Evolutionary conservation across 768 basidiomycete species (phyloP).

Genomic region (Tylopilus subfusipes): DNA sequence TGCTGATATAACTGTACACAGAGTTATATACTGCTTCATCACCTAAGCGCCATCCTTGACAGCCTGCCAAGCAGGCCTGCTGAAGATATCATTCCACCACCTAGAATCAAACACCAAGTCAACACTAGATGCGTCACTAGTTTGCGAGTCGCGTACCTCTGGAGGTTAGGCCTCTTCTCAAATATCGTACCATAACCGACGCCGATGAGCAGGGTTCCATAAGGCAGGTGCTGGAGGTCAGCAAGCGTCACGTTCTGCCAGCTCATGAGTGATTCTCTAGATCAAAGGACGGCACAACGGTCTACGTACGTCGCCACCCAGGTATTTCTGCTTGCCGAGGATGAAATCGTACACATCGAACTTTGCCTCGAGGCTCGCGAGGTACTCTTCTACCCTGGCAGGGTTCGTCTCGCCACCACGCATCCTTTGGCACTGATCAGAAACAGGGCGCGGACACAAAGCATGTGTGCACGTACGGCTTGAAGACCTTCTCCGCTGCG

Average conservation of each 20-base stretch:
- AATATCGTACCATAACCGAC: conserved; percentile 31
- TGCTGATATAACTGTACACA: not conserved
- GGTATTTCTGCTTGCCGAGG: conserved; percentile 50
- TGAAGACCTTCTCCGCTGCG: conserved; percentile 50
- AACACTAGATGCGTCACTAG: not conserved
- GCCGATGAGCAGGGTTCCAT: conserved; percentile 30
- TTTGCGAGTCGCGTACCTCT: conserved; percentile 33
- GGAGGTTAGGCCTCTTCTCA: conserved; percentile 39
- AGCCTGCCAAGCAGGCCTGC: conserved; percentile 44
- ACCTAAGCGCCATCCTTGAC: conserved; percentile 37
- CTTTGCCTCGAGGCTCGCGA: conserved; percentile 27
- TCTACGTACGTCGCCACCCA: conserved; percentile 51
- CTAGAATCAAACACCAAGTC: conserved; percentile 23
- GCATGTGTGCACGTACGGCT: conserved; percentile 35
- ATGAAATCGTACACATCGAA: conserved; percentile 54
- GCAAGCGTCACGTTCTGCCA: conserved; percentile 48
- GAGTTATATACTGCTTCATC: not conserved
- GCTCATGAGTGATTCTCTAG: not conserved
- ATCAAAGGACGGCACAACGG: not conserved
- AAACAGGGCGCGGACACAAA: not conserved
- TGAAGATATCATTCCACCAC: conserved; percentile 52
- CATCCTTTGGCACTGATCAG: conserved; percentile 7
- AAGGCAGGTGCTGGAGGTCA: conserved; percentile 57
- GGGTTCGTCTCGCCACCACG: conserved; percentile 25
- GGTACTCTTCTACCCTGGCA: conserved; percentile 11